Conservation (phyloP, 768 basidiomycete genomes). For the Mycena indigotica region DNA sequence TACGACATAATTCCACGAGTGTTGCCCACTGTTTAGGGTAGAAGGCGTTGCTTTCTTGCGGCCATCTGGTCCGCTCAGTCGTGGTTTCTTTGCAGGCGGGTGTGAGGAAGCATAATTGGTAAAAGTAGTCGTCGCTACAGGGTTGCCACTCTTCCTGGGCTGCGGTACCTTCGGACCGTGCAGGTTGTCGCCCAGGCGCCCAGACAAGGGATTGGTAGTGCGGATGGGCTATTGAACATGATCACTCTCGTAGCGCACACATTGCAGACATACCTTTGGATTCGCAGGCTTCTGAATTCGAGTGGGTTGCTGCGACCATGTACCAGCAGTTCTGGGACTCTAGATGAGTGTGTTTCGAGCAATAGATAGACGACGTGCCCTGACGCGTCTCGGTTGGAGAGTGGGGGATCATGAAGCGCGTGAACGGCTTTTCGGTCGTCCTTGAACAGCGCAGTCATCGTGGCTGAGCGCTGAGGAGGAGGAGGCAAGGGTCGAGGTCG, state of each 20-base stretch:
- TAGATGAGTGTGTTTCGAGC: neutral
- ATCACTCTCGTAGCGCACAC: too few species aligned
- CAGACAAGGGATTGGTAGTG: neutral
- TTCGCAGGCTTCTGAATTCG: neutral
- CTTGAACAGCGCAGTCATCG: neutral
- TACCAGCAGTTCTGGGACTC: neutral
- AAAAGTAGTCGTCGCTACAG: neutral
- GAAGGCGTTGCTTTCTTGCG: neutral
- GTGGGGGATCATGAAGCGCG: neutral
- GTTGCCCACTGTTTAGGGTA: neutral
- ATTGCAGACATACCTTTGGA: too few species aligned
- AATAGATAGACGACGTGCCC: neutral
- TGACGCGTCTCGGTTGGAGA: neutral
- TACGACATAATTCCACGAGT: neutral
- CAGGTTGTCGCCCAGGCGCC: neutral
- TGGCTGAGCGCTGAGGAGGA: neutral
- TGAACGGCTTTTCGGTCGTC: neutral
- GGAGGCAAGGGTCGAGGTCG: neutral
- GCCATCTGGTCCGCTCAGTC: neutral
- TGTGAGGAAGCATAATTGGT: neutral
- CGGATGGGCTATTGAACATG: neutral
- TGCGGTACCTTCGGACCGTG: neutral
- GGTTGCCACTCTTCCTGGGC: neutral
- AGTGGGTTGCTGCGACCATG: neutral
- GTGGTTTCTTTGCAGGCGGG: neutral